Conservation (phyloP, 2,329 filamentous ascomycete species). For the Malbranchea zuffiana region DNA sequence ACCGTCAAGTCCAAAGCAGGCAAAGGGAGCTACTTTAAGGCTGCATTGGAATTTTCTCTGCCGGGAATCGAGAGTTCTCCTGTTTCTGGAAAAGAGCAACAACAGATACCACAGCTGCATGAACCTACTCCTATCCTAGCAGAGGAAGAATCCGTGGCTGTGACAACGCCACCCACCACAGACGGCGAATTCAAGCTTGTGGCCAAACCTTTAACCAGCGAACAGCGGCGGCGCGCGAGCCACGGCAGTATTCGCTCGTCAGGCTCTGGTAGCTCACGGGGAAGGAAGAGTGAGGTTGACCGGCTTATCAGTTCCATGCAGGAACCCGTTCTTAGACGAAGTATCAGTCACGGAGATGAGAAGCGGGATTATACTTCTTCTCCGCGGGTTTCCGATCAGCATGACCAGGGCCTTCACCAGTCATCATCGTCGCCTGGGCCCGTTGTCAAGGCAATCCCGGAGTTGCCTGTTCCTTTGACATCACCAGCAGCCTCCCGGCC, state of each 20-base stretch:
- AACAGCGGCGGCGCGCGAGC: background rate
- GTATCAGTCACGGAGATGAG: background rate
- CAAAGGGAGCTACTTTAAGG: slow-evolving; percentile 3
- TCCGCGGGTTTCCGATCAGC: no score
- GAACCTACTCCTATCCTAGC: background rate
- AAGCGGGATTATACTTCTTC: no score
- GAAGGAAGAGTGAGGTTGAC: background rate
- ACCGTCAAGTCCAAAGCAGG: slow-evolving; percentile 5
- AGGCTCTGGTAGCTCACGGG: slow-evolving; percentile 1
- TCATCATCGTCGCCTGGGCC: no score
- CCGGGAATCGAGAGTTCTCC: background rate
- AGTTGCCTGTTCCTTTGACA: no score
- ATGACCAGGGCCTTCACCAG: no score
- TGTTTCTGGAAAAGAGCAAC: no score
- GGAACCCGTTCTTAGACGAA: background rate
- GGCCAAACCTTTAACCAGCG: background rate
- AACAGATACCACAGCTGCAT: background rate
- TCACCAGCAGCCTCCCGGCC: background rate
- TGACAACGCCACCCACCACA: background rate
- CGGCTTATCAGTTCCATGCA: slow-evolving; percentile 2
- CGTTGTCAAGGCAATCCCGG: no score
- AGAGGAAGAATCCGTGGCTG: no score
- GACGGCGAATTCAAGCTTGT: slow-evolving; percentile 7
- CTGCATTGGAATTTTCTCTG: slow-evolving; percentile 1
- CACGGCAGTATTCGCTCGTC: background rate